Percentiles rank a stretch among this genome's conserved stretches.
Evolutionary conservation across 2,329 filamentous ascomycete species (phyloP).

Genomic region (Herpotrichia juniperi): DNA sequence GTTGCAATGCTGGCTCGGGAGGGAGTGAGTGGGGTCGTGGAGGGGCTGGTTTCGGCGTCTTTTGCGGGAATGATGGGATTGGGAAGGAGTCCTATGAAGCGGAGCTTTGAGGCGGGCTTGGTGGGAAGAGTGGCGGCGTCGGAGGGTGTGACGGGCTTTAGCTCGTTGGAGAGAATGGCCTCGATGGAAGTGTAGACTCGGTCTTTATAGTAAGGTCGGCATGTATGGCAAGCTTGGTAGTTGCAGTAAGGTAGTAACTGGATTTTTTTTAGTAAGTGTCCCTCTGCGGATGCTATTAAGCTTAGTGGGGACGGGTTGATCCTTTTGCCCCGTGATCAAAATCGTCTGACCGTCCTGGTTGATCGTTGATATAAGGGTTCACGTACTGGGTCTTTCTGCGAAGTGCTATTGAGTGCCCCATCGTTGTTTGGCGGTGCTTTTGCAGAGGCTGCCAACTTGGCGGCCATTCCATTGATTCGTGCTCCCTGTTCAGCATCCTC

Average conservation of each 20-base stretch:
- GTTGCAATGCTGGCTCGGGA: slow-evolving; percentile 32
- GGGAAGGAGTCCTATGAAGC: slow-evolving; percentile 39
- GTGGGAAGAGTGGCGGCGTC: slow-evolving; percentile 42
- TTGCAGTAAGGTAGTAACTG: slow-evolving; percentile 38
- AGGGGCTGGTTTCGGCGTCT: background rate
- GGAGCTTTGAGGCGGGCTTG: slow-evolving; percentile 42
- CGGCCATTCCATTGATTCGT: slow-evolving; percentile 23
- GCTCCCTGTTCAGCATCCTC: slow-evolving; percentile 23
- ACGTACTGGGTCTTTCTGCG: slow-evolving; percentile 7
- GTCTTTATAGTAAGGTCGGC: slow-evolving; percentile 57
- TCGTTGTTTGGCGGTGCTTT: slow-evolving; percentile 23
- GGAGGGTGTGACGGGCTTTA: slow-evolving; percentile 36
- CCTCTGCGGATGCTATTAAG: too few relatives aligned
- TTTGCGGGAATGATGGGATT: slow-evolving; percentile 12
- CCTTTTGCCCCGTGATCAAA: too few relatives aligned
- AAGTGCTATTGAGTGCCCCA: slow-evolving; percentile 22
- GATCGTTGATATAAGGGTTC: background rate
- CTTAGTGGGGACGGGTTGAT: too few relatives aligned
- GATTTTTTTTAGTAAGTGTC: slow-evolving; percentile 1
- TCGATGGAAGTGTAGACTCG: slow-evolving; percentile 54
- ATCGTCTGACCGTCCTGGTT: too few relatives aligned
- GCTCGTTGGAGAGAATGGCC: slow-evolving; percentile 46
- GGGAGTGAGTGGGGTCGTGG: slow-evolving; percentile 18
- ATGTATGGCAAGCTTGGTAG: slow-evolving; percentile 56
- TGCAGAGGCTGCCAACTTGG: slow-evolving; percentile 18